Base-by-base conservation (phyloP, 2,329 filamentous ascomycete species). In the Myriangium duriaei region DNA sequence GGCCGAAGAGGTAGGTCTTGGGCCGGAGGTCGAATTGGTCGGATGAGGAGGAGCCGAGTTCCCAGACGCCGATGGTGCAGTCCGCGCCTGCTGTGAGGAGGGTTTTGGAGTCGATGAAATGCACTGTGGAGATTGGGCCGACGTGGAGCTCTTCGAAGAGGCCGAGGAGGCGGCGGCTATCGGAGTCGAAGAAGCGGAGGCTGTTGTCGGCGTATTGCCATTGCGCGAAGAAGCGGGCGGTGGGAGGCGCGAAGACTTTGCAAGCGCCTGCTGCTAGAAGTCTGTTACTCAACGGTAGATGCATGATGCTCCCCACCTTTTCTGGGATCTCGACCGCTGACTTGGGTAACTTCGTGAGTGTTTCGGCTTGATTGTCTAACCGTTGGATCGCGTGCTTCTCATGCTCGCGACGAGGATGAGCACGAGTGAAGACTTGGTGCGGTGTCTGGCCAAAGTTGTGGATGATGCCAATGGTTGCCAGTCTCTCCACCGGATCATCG, bases 371-470 rank as follows among this genome's bases (percentile, higher is more conserved):
- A 0, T 75, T 81, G 56, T 98, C 88, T 0, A 98, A 66, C 40
- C 84, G 73, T 40, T 74, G 75, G 6, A 50, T 45, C 3, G 71
- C 64, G 4, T 75, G 76, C 39, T 76, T 72, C 14, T 73, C 66
- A 4, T 71, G 61, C 40, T 81, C 72, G 11, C 80, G 74, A n/a
- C 72, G 63, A 3, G 81, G 78, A 57, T 98, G 91, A 10, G 81
- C 69, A 42, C 80, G 79, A 31, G 76, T 73, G 56, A 96, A 98
- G 11, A 96, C 81, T 56, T 98, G 92, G 49, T 92, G 82, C 2
- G 92, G 91, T 1, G 92, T 98, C 57, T 98, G 91, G 0, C 91
- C 91, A 58, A 98, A 98, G 50, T 96, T 96, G 60, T 98, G 88
- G 50, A 98, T 96, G 48, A 95, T 93, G 21, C 85, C 85, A 38